Base-by-base conservation (phyloP, 495 filamentous ascomycete species). In the Clavariopsis aquatica region DNA sequence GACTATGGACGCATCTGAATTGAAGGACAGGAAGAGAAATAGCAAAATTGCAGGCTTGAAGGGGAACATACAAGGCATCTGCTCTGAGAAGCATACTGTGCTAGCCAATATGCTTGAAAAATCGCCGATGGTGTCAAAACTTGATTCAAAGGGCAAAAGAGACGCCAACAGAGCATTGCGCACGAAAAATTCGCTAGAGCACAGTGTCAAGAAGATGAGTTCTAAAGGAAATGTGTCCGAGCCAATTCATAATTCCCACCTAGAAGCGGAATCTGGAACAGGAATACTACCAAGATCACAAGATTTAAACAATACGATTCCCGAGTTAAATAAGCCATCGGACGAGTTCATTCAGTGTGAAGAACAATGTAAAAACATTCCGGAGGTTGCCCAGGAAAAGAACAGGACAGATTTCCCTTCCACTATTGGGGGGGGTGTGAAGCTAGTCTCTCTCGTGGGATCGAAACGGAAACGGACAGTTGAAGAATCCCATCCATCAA, bases 21-120 rank as follows among this genome's bases (percentile, higher is more conserved):
- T 36, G 24, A 34, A 53, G 24, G 34, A 2, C 17, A 53, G 9
- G 8, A 34, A 19, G 31, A 9, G 34, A 22, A 19, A 12, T 15
- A 41, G 24, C 4, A 41, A 29, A 12, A 15, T 34, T 1, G 43
- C 15, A 24, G 19, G 27, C 9, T 22, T n/a, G 19, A 23, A 56
- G 19, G 20, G 19, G 15, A 13, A 49, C n/a, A n/a, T 2, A 1
- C 23, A 9, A 19, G 43, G 1, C 6, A 22, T 49, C 6, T 51
- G 15, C 7, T 19, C 23, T 26, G 24, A 29, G 15, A 31, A 60
- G 24, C 38, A 34, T 41, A 6, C 52, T 4, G 15, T 56, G 13
- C 12, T 56, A 24, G 29, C 29, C 28, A 56, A 56, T 5, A 41
- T 56, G 52, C 52, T 56, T 41, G 17, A 6, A 12, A 56, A 41